A percentile compares a stretch with the other conserved stretches of the same genome.
Evolutionary conservation across 2,329 filamentous ascomycete genomes (phyloP).

Genomic region (Gyromitra esculenta): DNA sequence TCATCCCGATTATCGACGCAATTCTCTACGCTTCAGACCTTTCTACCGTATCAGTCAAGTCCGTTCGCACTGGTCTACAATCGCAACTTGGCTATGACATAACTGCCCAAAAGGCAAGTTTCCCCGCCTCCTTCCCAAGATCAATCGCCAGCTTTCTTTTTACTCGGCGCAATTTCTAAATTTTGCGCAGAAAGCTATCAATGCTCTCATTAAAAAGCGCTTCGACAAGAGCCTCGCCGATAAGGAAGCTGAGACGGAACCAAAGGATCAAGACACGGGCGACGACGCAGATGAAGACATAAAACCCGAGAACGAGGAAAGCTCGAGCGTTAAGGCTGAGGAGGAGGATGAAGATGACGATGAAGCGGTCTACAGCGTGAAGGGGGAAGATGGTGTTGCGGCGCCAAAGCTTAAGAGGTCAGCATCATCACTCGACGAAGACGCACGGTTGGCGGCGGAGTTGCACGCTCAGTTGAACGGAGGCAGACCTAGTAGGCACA

Average conservation of each 20-base stretch:
- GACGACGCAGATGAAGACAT: slow-evolving; percentile 58
- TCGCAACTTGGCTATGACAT: slow-evolving; percentile 68
- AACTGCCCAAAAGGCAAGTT: slow-evolving; percentile 68
- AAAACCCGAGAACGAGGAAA: slow-evolving; percentile 60
- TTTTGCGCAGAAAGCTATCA: slow-evolving; percentile 70
- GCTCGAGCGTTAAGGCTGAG: slow-evolving; percentile 59
- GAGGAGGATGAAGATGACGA: slow-evolving; percentile 51
- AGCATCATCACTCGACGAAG: slow-evolving; percentile 76
- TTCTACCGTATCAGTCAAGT: slow-evolving; percentile 72
- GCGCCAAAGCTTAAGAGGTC: slow-evolving; percentile 72
- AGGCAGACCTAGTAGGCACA: slow-evolving; percentile 66
- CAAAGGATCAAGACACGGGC: slow-evolving; percentile 32
- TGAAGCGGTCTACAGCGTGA: slow-evolving; percentile 52
- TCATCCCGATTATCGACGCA: slow-evolving; percentile 70
- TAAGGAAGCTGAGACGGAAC: slow-evolving; percentile 51
- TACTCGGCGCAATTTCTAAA: slow-evolving; percentile 14
- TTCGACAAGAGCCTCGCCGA: slow-evolving; percentile 73
- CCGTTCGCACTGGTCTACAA: slow-evolving; percentile 69
- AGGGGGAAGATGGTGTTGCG: slow-evolving; percentile 60
- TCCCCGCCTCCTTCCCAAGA: neutral
- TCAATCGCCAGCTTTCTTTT: neutral
- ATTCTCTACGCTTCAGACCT: slow-evolving; percentile 70
- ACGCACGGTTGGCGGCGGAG: slow-evolving; percentile 85
- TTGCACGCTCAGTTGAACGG: slow-evolving; percentile 93
- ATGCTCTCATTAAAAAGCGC: slow-evolving; percentile 75